Conservation (phyloP, 768 basidiomycete species). For the Botryobasidium botryosum region DNA sequence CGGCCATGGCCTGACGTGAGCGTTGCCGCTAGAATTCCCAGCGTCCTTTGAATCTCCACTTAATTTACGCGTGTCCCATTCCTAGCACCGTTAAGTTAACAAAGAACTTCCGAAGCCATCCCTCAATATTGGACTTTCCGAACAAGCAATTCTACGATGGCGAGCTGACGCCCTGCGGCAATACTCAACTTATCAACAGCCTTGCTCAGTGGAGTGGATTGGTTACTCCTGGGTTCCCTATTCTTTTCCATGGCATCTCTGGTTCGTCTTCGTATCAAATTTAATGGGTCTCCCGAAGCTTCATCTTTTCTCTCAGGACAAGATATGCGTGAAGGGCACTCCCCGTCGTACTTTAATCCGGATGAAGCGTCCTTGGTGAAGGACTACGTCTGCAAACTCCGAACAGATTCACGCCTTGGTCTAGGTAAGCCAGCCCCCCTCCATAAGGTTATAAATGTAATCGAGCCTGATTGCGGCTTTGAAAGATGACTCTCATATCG, state of each 20-base stretch:
- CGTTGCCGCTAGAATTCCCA: background rate
- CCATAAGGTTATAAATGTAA: background rate
- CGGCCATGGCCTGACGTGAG: background rate
- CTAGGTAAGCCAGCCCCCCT: conserved; percentile 2
- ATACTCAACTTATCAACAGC: background rate
- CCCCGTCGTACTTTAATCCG: conserved; percentile 10
- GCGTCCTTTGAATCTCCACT: background rate
- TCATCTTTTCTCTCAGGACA: background rate
- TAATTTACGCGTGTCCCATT: background rate
- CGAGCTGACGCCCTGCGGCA: background rate
- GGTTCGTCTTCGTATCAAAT: conserved; percentile 22
- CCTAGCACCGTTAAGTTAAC: conserved; percentile 1
- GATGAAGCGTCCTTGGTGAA: conserved; percentile 6
- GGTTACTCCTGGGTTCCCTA: conserved; percentile 31
- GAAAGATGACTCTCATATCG: conserved; percentile 20
- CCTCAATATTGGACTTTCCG: background rate
- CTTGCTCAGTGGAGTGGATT: conserved; percentile 21
- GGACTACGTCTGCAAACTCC: conserved; percentile 6
- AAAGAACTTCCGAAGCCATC: conserved; percentile 3
- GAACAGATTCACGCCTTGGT: background rate
- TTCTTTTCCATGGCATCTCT: conserved; percentile 41
- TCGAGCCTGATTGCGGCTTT: background rate
- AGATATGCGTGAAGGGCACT: conserved; percentile 3
- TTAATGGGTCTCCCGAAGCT: background rate
- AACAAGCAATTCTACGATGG: conserved; percentile 1